These are phyloP conservation scores for Exophiala bonariae DNA, from an alignment of 2,329 filamentous ascomycete species.

Conservation along the genomic window DNA sequence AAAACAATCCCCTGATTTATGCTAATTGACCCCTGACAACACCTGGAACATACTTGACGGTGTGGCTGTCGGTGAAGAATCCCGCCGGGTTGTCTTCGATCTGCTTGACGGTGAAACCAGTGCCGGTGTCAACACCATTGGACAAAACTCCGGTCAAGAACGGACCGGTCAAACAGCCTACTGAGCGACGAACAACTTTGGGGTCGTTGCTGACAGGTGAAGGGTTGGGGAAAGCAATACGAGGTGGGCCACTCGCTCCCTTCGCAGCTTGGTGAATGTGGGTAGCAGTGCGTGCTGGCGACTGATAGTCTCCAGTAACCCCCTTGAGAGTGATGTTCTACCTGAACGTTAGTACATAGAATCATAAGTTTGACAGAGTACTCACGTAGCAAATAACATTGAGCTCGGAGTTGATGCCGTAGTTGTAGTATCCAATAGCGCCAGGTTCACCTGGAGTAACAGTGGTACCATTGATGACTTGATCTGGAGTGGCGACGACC, in stretches of 20 bases:
- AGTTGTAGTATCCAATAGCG: constrained; percentile 51
- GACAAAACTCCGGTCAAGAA: constrained; percentile 45
- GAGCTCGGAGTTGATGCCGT: constrained; percentile 52
- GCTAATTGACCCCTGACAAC: constrained; percentile 54
- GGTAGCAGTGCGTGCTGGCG: constrained; percentile 53
- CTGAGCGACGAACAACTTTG: constrained; percentile 25
- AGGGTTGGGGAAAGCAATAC: constrained; percentile 55
- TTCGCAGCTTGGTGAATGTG: constrained; percentile 54
- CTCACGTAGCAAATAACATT: constrained; percentile 43
- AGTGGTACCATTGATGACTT: constrained; percentile 49
- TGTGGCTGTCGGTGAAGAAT: constrained; percentile 58
- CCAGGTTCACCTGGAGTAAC: constrained; percentile 42
- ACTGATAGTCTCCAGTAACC: constrained; percentile 53
- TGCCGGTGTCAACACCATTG: constrained; percentile 46
- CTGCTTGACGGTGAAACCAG: constrained; percentile 50
- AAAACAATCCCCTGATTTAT: too few species aligned
- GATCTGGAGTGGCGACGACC: constrained; percentile 49
- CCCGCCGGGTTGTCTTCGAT: constrained; percentile 52
- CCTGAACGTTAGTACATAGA: constrained; percentile 2
- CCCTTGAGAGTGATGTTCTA: constrained; percentile 52
- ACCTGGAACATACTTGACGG: constrained; percentile 49
- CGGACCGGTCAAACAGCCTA: constrained; percentile 33
- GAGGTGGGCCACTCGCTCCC: constrained; percentile 52
- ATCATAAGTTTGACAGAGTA: background rate
- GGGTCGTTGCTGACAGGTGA: constrained; percentile 36